Conservation (phyloP, 2,329 filamentous ascomycete genomes). For the Xylaria sp. region DNA sequence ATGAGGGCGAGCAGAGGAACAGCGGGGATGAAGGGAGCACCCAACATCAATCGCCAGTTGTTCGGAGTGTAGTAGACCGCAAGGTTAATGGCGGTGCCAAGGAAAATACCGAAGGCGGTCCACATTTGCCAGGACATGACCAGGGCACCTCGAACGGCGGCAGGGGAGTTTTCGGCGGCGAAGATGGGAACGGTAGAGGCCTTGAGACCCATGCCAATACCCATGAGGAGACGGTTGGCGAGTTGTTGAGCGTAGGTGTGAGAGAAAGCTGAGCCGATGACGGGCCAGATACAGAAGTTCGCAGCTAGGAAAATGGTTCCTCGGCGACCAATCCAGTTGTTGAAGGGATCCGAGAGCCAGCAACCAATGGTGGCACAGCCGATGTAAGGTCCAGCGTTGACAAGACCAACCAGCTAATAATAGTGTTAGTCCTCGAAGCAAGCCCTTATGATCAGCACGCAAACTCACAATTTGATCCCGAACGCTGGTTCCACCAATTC, state of each 20-base stretch:
- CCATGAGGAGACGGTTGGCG: conserved; percentile 76
- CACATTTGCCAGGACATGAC: conserved; percentile 87
- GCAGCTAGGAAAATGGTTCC: conserved; percentile 77
- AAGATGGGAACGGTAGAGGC: conserved; percentile 79
- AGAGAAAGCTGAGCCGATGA: conserved; percentile 77
- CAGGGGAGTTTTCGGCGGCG: conserved; percentile 78
- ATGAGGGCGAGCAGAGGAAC: conserved; percentile 69
- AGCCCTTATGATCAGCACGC: conserved; percentile 36
- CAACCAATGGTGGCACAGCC: conserved; percentile 63
- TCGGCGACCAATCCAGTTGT: conserved; percentile 71
- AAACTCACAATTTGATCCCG: conserved; percentile 47
- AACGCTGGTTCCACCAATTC: conserved; percentile 54
- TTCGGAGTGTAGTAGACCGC: conserved; percentile 53
- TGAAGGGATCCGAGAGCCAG: conserved; percentile 70
- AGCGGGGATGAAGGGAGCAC: conserved; percentile 69
- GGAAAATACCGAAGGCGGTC: conserved; percentile 69
- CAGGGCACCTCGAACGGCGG: conserved; percentile 76
- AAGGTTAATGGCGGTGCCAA: conserved; percentile 71
- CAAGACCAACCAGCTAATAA: conserved; percentile 63
- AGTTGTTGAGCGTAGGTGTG: conserved; percentile 79
- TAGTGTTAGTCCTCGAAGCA: conserved; percentile 32
- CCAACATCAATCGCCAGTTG: conserved; percentile 58
- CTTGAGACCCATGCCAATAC: conserved; percentile 82
- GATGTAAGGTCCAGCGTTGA: conserved; percentile 63
- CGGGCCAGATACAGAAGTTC: conserved; percentile 75